Base-by-base conservation (phyloP, 2,329 filamentous ascomycete species). In the Macroventuria anomochaeta region DNA sequence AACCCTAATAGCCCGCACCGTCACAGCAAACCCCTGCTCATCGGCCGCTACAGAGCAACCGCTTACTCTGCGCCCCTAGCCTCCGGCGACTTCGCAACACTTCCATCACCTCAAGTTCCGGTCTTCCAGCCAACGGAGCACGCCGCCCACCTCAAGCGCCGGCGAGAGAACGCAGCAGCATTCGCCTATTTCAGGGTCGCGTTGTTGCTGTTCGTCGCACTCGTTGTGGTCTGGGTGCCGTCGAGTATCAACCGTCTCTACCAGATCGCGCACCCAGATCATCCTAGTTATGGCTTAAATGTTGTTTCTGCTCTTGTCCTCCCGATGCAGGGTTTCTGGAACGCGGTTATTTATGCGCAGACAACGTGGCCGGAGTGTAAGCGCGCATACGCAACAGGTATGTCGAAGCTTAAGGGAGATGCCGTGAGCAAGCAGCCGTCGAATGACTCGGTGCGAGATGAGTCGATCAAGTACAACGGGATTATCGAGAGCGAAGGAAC, bases 251-350 rank as follows among this genome's bases (percentile, higher is more conserved):
- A 96, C 71, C 83, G 91, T 8, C 83, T 93, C 13, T 92, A 89
- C 73, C 85, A 85, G 3, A 79, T 92, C 13, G 79, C 86, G 7
- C 79, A 88, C 64, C 77, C 80, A 0, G 55, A 64, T 7, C 28
- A 57, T 1, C 81, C 66, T 2, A 63, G 79, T 7, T 81, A 86
- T 23, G 77, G 81, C 0, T 82, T 95, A 20, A 86, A 90, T 64
- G 85, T 88, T 59, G 83, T 87, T 59, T 87, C 88, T 18, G 86
- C 88, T 0, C 81, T 91, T 33, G 90, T 95, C 1, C 80, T 96
- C 7, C 90, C 91, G 0, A 80, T 92, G 0, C 91, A 96, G 69
- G 91, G 91, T 0, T 89, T 93, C 65, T 95, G 90, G 90, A 96
- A 96, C 70, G 84, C 87, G 15, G 73, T 89, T 53, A 91, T 96